Base-by-base conservation (phyloP, 495 filamentous ascomycete species). In the Aspergillus asperescens region DNA sequence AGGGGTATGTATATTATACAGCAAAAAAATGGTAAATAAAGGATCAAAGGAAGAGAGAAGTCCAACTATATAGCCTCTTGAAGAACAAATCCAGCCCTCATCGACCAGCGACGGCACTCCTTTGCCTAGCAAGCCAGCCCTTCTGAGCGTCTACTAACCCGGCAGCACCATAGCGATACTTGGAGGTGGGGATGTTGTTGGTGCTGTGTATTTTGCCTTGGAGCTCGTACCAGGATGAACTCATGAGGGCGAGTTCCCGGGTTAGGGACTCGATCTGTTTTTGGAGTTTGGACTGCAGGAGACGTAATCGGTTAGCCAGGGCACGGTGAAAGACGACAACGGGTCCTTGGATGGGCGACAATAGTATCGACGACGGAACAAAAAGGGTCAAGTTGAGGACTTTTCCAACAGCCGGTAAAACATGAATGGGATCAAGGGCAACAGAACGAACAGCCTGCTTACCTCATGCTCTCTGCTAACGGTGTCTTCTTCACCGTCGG, bases 151-250 rank as follows among this genome's bases (percentile, higher is more conserved):
- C 89, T 41, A 82, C 79, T 57, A 87, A 62, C 83, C 76, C 66
- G 81, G 86, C 59, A 28, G 51, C 37, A 3, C 71, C 71, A 45
- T 73, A 65, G 7, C 74, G 68, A 52, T 72, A 74, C 44, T 70
- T 66, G 5, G 72, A 72, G 39, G 73, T 62, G 16, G 86, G 82
- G 41, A 95, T 86, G 57, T 86, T 89, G 68, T 91, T 95, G 68
- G 87, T 95, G 69, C 86, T 90, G 71, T 96, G 91, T 55, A 95
- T 66, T 32, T 92, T 78, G 61, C 79, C 82, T 12, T 89, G 80
- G 34, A 96, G 79, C 58, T 96, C 89, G 68, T 95, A 95, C 88
- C 89, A 98, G 9, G 93, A 91, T 3, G 85, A 90, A 25, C 85
- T 76, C 53, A 98, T 89, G 67, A 97, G 81, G 45, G 74, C 75